Base-by-base conservation (phyloP, 768 basidiomycete genomes). In the Phylloporus scabripes region DNA sequence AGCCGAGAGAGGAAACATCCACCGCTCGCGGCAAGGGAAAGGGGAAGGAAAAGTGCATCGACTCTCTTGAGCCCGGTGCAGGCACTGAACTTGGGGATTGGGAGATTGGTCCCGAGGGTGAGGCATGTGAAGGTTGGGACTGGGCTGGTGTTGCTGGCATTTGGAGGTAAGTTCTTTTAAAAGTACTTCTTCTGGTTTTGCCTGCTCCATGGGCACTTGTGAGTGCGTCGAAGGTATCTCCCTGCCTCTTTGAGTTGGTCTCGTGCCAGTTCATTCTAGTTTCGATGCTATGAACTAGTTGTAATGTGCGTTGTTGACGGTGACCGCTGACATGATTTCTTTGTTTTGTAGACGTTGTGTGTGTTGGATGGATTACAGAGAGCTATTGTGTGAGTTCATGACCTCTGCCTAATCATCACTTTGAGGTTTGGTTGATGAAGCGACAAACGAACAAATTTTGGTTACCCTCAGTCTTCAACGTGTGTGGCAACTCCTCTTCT, bases 361-460 rank as follows among this genome's bases (percentile, higher is more conserved):
- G 6, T 81, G 76, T 50, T 81, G 79, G 79, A 66, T 81, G 62
- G 78, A 80, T 53, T 81, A 81, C 55, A 70, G 71, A 33, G 78
- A 81, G 48, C 54, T 81, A 3, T 58, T 81, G 7, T 57, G 80
- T 80, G 55, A 60, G 79, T 68, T 4, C 7, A 7, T 11, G 24
- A 36, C 42, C 21, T 5, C 18, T 32, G 8, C 12, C 12, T 21
- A 7, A 31, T 33, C 15, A 23, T 10, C n/a, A 11, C 14, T 12
- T 26, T 23, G 7, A 1, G 5, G 11, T 45, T 20, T 14, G 14
- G 40, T 20, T 5, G 24, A 42, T 32, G 14, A 4, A 6, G 15
- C 32, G 32, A 33, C 21, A 32, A 21, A 8, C 48, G 50, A 18
- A 60, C 36, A 7, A 7, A 12, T 41, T 40, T n/a, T 3, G 14